Evolutionary conservation across 768 basidiomycete genomes (phyloP).

Genomic region (Podaxis sp.): DNA sequence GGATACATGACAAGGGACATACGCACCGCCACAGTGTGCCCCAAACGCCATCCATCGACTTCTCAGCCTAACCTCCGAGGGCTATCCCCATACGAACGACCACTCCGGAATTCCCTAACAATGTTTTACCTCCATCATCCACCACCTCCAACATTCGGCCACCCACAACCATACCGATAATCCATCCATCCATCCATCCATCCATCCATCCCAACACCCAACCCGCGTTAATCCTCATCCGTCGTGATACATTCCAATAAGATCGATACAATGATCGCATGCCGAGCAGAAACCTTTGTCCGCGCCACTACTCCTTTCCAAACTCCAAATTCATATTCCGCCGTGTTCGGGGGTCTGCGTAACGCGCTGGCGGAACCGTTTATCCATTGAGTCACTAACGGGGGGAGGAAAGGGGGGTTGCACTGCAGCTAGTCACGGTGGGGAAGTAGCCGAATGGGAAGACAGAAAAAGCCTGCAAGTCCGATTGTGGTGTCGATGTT

Average conservation of each 20-base stretch:
- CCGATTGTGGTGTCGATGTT: background rate
- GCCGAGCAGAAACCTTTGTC: background rate
- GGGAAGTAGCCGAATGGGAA: no score
- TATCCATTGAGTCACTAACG: no score
- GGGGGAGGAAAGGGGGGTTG: no score
- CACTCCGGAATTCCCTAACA: background rate
- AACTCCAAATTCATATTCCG: background rate
- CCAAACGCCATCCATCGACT: background rate
- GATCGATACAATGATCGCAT: background rate
- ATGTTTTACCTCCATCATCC: background rate
- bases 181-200: background rate
- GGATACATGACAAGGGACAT: background rate
- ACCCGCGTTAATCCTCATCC: background rate
- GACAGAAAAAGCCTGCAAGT: background rate
- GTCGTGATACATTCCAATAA: background rate
- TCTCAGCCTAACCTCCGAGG: background rate
- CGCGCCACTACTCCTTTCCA: background rate
- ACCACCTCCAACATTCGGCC: no score
- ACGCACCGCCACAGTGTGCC: background rate
- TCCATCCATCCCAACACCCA: background rate
- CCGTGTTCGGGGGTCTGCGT: background rate
- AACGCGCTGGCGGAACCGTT: no score
- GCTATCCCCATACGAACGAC: background rate
- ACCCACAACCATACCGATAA: background rate
- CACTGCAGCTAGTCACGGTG: no score